Percentiles rank a stretch among this genome's conserved stretches.
These are phyloP conservation scores for Alternaria alternata DNA, from an alignment of 2,329 filamentous ascomycete genomes.

Conservation along the genomic window DNA sequence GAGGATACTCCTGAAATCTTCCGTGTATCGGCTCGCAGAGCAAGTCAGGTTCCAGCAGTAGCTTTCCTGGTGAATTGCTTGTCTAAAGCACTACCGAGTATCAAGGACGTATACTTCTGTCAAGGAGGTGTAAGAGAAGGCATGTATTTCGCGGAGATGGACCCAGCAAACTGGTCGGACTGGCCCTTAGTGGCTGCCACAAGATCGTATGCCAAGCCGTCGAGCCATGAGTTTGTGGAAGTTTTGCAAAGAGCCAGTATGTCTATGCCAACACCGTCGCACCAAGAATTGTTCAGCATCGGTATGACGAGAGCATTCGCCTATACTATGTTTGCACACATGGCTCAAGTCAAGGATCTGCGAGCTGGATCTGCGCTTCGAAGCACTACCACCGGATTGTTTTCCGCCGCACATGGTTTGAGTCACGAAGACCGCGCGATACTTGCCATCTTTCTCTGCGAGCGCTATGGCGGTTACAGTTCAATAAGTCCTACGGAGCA, in stretches of 20 bases:
- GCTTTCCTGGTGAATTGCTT: constrained; percentile 81
- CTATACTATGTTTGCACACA: constrained; percentile 64
- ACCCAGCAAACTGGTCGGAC: constrained; percentile 65
- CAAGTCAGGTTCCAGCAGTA: constrained; percentile 84
- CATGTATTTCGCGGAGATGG: constrained; percentile 75
- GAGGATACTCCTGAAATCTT: constrained; percentile 59
- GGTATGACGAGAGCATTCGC: constrained; percentile 64
- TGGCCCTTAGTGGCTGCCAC: constrained; percentile 74
- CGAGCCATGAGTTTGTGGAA: constrained; percentile 56
- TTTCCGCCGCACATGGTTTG: constrained; percentile 74
- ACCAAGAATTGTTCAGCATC: constrained; percentile 52
- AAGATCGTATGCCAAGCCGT: constrained; percentile 58
- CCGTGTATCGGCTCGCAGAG: constrained; percentile 80
- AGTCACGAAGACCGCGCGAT: constrained; percentile 75
- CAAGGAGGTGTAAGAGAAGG: constrained; percentile 89
- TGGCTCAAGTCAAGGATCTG: constrained; percentile 55
- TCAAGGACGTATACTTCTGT: constrained; percentile 79
- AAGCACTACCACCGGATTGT: constrained; percentile 71
- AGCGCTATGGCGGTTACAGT: constrained; percentile 71
- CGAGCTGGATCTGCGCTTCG: constrained; percentile 74
- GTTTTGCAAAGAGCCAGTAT: constrained; percentile 61
- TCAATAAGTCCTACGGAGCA: constrained; percentile 67
- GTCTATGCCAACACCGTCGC: constrained; percentile 18
- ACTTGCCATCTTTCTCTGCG: constrained; percentile 74
- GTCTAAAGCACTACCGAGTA: constrained; percentile 71